Conservation (phyloP, 2,329 filamentous ascomycete genomes). For the Xylaria sp. region DNA sequence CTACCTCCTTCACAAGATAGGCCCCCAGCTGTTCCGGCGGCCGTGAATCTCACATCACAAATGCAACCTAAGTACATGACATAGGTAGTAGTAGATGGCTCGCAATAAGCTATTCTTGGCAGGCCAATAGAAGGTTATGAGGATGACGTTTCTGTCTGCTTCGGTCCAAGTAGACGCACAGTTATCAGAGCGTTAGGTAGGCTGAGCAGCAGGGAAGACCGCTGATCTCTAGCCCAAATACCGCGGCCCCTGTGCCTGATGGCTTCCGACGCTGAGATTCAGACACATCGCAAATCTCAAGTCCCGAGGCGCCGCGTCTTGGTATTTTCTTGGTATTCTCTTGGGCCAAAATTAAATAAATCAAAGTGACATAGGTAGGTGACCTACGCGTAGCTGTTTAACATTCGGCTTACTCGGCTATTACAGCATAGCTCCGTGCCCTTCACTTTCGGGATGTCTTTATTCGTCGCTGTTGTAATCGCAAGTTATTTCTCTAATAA, state of each 20-base stretch:
- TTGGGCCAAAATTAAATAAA: not conserved
- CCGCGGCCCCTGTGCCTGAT: not conserved
- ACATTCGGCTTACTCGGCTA: not conserved
- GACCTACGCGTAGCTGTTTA: not conserved
- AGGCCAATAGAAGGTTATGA: not conserved
- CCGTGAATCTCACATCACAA: not conserved
- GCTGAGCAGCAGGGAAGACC: conserved; percentile 4
- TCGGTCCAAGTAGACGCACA: not conserved
- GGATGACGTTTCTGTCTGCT: not conserved
- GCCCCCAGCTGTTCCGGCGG: not conserved
- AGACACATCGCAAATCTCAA: conserved; percentile 5
- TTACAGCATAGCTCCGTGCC: not conserved
- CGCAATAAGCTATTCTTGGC: not conserved
- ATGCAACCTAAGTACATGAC: not conserved
- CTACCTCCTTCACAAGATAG: not conserved
- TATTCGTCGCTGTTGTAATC: not conserved
- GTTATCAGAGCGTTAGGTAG: not conserved
- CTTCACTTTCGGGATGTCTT: not conserved
- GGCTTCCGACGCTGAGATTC: conserved; percentile 2
- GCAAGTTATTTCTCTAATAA: not conserved
- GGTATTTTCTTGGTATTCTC: conserved; percentile 4
- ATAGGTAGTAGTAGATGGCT: not conserved
- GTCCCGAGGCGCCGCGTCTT: not conserved
- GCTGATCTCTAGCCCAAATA: not conserved
- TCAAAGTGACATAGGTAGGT: not conserved